Percentiles rank a stretch among this genome's conserved stretches.
These are phyloP conservation scores for Aureobasidium sp. DNA, from an alignment of 2,329 filamentous ascomycete genomes.

Conservation along the genomic window DNA sequence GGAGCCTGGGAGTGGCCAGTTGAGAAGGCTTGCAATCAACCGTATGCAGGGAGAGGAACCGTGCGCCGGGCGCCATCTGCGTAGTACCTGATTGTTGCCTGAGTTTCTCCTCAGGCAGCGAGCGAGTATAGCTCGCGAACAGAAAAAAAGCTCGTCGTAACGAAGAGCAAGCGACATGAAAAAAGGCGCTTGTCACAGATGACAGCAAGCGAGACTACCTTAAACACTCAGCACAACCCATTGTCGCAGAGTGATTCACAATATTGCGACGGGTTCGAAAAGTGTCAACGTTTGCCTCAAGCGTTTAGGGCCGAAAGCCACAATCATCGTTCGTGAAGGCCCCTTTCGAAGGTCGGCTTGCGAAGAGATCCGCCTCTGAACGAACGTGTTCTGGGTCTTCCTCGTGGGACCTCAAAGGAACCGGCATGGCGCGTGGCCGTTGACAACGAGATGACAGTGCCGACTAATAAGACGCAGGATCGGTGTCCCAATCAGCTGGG, in stretches of 20 bases:
- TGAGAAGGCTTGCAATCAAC: background rate
- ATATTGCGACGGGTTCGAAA: background rate
- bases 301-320: background rate
- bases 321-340: background rate
- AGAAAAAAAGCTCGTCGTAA: background rate
- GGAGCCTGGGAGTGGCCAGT: background rate
- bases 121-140: background rate
- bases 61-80: background rate
- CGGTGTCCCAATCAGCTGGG: too few relatives aligned
- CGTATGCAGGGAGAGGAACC: background rate
- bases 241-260: constrained; percentile 10
- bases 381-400: background rate
- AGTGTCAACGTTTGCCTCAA: constrained; percentile 5
- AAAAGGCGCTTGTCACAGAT: background rate
- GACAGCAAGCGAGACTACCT: background rate
- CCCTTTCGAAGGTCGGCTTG: background rate
- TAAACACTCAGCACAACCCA: background rate
- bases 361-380: background rate
- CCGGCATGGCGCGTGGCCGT: constrained; percentile 1
- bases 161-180: background rate
- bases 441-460: background rate
- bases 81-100: background rate
- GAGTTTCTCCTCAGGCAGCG: background rate
- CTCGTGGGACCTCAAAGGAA: background rate
- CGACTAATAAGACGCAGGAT: background rate